Conservation (phyloP, 2,329 filamentous ascomycete species). For the Fusarium sp. region DNA sequence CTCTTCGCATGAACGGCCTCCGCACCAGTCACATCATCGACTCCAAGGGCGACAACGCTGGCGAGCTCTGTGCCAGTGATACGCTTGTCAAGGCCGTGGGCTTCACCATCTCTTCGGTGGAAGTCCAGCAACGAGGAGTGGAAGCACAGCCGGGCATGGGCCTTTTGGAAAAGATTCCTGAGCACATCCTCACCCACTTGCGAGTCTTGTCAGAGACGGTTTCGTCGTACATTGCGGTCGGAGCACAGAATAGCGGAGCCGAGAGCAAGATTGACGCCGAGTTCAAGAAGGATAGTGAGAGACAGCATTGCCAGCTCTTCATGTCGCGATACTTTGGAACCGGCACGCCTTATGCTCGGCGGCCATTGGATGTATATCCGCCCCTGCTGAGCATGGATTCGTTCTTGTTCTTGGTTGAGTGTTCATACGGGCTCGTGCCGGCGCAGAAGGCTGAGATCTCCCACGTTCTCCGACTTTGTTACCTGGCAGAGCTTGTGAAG, state of each 20-base stretch:
- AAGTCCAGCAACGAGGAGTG: conserved; percentile 91
- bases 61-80: conserved; percentile 67
- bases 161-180: conserved; percentile 84
- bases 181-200: conserved; percentile 86
- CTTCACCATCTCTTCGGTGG: conserved; percentile 86
- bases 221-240: conserved; percentile 84
- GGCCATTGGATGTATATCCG: conserved; percentile 59
- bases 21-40: conserved; percentile 52
- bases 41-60: conserved; percentile 46
- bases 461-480: conserved; percentile 86
- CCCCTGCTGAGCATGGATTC: conserved; percentile 77
- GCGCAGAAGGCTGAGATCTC: conserved; percentile 79
- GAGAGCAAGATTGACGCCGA: conserved; percentile 74
- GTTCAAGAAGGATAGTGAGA: conserved; percentile 74
- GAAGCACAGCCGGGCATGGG: conserved; percentile 79
- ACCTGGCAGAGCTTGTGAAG: conserved; percentile 91
- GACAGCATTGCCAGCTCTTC: conserved; percentile 83
- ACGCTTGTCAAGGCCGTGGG: conserved; percentile 77
- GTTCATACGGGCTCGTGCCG: conserved; percentile 76
- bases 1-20: conserved; percentile 67
- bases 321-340: conserved; percentile 65
- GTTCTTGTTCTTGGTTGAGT: conserved; percentile 86
- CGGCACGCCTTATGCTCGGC: conserved; percentile 54
- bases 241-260: conserved; percentile 71
- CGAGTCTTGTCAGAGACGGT: conserved; percentile 91